Percentiles rank a stretch among this genome's conserved stretches.
Conservation (phyloP, 257 asterid genomes). For the Hygrophila difformis region DNA sequence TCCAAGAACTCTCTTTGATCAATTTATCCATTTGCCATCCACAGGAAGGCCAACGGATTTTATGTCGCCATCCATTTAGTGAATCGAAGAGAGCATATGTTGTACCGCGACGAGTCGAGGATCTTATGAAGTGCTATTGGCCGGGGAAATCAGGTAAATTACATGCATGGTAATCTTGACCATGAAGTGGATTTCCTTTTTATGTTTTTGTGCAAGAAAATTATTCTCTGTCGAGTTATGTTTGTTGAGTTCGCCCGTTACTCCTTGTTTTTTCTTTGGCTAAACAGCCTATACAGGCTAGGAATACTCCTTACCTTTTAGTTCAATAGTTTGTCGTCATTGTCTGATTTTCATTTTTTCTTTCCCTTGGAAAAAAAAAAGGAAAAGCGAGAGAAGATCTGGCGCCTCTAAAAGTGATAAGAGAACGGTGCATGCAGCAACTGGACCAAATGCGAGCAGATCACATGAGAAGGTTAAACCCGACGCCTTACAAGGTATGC, state of each 20-base stretch:
- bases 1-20: too few species aligned
- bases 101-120: constrained; percentile 86
- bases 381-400: constrained; percentile 66
- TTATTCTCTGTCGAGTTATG: too few species aligned
- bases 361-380: too few species aligned
- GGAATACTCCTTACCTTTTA: not conserved
- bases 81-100: constrained; percentile 94
- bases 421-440: constrained; percentile 71
- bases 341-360: not conserved
- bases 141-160: constrained; percentile 66
- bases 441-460: constrained; percentile 81
- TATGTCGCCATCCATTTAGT: constrained; percentile 89
- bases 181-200: too few species aligned
- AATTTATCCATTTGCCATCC: not conserved
- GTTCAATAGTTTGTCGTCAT: not conserved
- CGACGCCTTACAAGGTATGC: constrained; percentile 93
- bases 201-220: too few species aligned
- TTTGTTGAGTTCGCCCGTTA: too few species aligned
- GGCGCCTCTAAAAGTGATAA: constrained; percentile 48
- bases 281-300: too few species aligned
- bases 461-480: constrained; percentile 98
- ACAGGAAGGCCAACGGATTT: constrained; percentile 49
- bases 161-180: too few species aligned
- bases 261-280: too few species aligned
- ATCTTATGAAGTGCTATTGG: constrained; percentile 87